Evolutionary conservation across 2,329 filamentous ascomycete species (phyloP), one percentile per base, ranked within the genome.

Genomic region (Clarireedia paspali): DNA sequence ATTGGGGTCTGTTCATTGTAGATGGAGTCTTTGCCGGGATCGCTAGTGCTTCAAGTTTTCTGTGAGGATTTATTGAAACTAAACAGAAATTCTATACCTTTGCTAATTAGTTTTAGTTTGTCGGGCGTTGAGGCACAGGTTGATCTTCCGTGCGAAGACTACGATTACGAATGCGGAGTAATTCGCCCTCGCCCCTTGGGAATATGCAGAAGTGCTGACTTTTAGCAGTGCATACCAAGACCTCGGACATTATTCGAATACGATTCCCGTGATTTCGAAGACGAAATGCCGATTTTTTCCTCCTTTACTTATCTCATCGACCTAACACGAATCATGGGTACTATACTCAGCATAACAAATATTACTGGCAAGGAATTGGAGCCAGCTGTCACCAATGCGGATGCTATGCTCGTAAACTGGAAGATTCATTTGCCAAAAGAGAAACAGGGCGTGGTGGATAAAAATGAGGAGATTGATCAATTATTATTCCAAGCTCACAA

Each of bases 111-210:
- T 14, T 2, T 44, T 39, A 64, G 60, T 36, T 46, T 70, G 26
- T 63, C 58, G 15, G 63, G 67, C 10, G 59, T 70, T 24, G 62
- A 67, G 14, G 63, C 65, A 23, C 67, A 71, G 20, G 68, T 70
- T 15, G 70, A 73, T 42, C 57, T 74, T 17, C 72, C 72, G 1
- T 74, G 70, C 49, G 72, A 74, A 60, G 71, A 74, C 59, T 70
- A 66, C 64, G 68, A 73, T 59, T 74, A 73, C 56, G 68, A 72
- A 39, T 63, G 68, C 57, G 71, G 71, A 57, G 72, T 74, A 64
- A 63, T 63, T 34, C 30, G 44, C 15, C 50, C 23, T 40, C n/a
- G 4, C 36, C 48, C 61, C 14, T 59, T 54, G 27, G 5, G 14
- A 34, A 40, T 12, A 17, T 17, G 5, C 27, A 24, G 24, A 42